Percentiles rank a stretch among this genome's conserved stretches.
Conservation (phyloP, 192 early-diverging fungal genomes). For the Gamsiella multidivaricata region DNA sequence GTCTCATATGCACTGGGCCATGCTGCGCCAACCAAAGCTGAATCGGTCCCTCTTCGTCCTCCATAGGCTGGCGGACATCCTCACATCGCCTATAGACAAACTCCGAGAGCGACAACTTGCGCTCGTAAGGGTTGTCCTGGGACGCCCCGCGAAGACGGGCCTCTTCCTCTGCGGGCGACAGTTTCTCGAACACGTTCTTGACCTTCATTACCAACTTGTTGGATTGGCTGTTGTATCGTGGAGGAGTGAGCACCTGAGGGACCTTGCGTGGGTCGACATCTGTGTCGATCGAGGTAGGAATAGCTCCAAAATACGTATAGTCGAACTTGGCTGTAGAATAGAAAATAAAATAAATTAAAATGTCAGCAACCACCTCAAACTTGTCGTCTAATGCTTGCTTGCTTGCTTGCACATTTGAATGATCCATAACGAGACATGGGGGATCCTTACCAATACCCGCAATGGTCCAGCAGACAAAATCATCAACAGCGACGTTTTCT, state of each 20-base stretch:
- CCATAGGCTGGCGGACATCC: slow-evolving; percentile 49
- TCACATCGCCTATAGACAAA: slow-evolving; percentile 51
- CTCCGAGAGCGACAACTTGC: slow-evolving; percentile 43
- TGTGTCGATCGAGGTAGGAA: slow-evolving; percentile 41
- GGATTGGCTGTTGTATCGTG: slow-evolving; percentile 31
- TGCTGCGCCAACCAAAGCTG: slow-evolving; percentile 54
- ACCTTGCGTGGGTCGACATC: slow-evolving; percentile 48
- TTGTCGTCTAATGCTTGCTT: no score
- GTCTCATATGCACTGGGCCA: slow-evolving; percentile 46
- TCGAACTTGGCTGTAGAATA: slow-evolving; percentile 51
- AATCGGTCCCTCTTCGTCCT: slow-evolving; percentile 43
- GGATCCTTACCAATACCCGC: slow-evolving; percentile 75
- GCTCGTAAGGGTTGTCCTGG: slow-evolving; percentile 44
- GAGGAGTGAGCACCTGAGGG: slow-evolving; percentile 25
- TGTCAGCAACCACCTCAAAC: no score
- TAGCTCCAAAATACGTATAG: slow-evolving; percentile 56
- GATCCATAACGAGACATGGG: background rate
- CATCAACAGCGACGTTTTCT: slow-evolving; percentile 61
- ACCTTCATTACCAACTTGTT: slow-evolving; percentile 48
- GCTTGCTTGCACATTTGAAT: no score
- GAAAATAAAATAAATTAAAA: background rate
- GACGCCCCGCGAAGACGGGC: slow-evolving; percentile 11
- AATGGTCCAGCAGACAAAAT: slow-evolving; percentile 89
- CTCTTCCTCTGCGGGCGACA: slow-evolving; percentile 21
- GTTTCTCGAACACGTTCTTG: slow-evolving; percentile 54